Evolutionary conservation across 1,284 basidiomycete genomes (phyloP), one percentile per base, ranked within the genome.

Genomic region (Cryptococcus sp.): DNA sequence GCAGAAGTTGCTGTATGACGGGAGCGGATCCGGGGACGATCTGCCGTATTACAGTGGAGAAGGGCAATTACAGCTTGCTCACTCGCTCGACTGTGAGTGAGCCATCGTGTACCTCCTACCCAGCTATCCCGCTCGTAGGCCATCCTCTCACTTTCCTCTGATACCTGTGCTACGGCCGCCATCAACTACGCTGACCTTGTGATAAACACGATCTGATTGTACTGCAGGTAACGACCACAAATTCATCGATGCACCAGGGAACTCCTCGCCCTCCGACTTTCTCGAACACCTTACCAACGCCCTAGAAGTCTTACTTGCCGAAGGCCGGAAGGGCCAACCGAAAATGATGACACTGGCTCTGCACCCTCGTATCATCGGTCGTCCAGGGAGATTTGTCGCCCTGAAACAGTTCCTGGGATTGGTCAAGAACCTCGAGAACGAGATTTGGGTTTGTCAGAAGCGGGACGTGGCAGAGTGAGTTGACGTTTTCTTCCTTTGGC

Each of bases 271-370:
- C 1, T 19, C 25, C n/a, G 48, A 50, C 48, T 50, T 50, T n/a
- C 48, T 50, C 31, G 48, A 50, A 19, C 48, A 50, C 16, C 48
- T 50, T 27, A 50, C 48, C 48, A 50, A 50, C 20, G 48, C 48
- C 27, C 16, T 50, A 13, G 31, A 35, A 35, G 31, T 35, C 8
- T 35, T 35, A 13, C 31, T 35, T 2, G 13, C 7, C 7, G 31
- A 35, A 35, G 31, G 31, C 8, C 31, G 31, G 10, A 35, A 35
- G 31, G 31, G 31, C 8, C 3, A 35, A 35, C 31, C 31, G 31
- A 35, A 35, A 10, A 35, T 35, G 31, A 5, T 35, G 31, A 35
- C 31, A 13, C 31, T 35, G 31, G 31, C 31, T 35, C 13, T 35
- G 13, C 31, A 35, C 13, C 31, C 31, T 35, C 31, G 31, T 13